Evolutionary conservation across 441 rosid genomes (phyloP), one percentile per base, ranked within the genome.

Genomic region (Gossypium davidsonii): DNA sequence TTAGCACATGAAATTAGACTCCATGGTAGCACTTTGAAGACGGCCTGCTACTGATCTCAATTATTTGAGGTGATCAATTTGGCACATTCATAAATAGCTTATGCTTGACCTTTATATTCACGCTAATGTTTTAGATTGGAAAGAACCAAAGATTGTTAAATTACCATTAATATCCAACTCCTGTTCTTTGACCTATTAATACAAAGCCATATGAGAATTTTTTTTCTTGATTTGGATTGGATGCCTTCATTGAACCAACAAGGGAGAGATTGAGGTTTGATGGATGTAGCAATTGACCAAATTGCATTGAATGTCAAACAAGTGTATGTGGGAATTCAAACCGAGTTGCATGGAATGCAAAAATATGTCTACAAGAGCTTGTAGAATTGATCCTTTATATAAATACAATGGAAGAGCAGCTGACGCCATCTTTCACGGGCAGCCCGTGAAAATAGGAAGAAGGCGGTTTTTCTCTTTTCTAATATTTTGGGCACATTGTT

Each of bases 31-130:
- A 82, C 73, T 71, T 28, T 81, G 81, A 81, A 80, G 80, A 76
- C 76, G 80, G 80, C 86, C 76, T 46, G 76, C 71, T 73, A 49
- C 76, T 76, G 83, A 79, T 79, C 76, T 82, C 84, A 76, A 87
- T 82, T 80, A 84, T 81, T 84, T 79, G 69, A 70, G 78, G 62
- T 56, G 71, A 78, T 80, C 31, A 28, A 28, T 28, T 4, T 3
- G 85, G 34, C 34, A 31, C 34, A 4, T 28, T 28, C 34, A 28
- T 28, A 28, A 4, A 28, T 28, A 28, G 31, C 31, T 28, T 28
- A 28, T 28, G 55, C 18, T 14, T 14, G 55, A 51, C 20, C 20
- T 15, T 51, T 51, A 51, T 51, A n/a, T 15, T 51, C 56, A 51
- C 20, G 6, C n/a, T 53, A 8, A 53, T 53, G 70, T 65, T 65